phyloP scores from a whole-genome alignment of 352 stramenopile genomes.

The Pelagophyceae sp. region DNA sequence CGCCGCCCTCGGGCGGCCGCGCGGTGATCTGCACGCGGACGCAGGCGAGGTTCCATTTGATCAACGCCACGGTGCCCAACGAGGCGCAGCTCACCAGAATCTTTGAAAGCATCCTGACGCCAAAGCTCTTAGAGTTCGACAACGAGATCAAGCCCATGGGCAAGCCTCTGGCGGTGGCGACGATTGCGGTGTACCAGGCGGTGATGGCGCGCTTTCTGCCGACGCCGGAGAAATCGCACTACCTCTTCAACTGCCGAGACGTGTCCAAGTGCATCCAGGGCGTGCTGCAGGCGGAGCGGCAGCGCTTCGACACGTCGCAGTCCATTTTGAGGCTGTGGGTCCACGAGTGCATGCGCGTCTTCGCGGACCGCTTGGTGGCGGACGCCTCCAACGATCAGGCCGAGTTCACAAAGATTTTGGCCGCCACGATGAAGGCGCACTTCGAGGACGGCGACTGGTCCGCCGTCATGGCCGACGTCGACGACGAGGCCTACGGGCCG shows the following conservation, averaged over 20 bases:
- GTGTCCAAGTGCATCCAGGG: constrained; percentile 76
- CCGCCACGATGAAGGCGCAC: constrained; percentile 70
- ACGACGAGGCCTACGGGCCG: constrained; percentile 46
- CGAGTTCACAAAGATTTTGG: constrained; percentile 72
- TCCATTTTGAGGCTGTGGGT: constrained; percentile 73
- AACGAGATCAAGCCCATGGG: constrained; percentile 65
- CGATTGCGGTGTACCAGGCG: constrained; percentile 70
- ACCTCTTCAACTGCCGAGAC: constrained; percentile 74
- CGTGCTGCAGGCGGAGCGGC: constrained; percentile 59
- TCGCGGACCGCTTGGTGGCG: constrained; percentile 78
- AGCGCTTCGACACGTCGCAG: constrained; percentile 43
- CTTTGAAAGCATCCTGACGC: constrained; percentile 54
- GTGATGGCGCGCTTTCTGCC: constrained; percentile 71
- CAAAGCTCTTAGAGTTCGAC: constrained; percentile 59
- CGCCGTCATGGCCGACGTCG: constrained; percentile 57
- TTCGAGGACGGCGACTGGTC: constrained; percentile 35
- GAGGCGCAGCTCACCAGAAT: constrained; percentile 57
- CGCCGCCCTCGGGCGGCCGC: constrained; percentile 47
- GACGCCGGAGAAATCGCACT: constrained; percentile 73
- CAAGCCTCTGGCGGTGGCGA: constrained; percentile 57
- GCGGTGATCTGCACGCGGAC: constrained; percentile 75
- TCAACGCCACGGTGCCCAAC: constrained; percentile 65
- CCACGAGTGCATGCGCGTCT: constrained; percentile 84
- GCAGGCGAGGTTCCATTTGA: constrained; percentile 75
- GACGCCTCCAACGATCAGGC: constrained; percentile 68